These are phyloP conservation scores for Neurospora sp. DNA, from an alignment of 495 filamentous ascomycete genomes.

Conservation along the genomic window DNA sequence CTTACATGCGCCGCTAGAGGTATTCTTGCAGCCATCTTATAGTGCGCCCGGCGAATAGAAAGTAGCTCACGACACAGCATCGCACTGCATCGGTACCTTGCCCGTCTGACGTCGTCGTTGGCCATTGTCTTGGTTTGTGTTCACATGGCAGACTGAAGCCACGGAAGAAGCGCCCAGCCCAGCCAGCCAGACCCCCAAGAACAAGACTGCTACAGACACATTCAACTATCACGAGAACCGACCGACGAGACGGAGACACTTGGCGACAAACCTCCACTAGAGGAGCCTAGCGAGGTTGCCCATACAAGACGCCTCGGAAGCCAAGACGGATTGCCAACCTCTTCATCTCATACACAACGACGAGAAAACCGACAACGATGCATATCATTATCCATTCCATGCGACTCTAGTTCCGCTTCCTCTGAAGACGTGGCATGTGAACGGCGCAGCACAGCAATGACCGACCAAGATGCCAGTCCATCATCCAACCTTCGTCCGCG, in stretches of 20 bases:
- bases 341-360: neutral
- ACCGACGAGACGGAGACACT: neutral
- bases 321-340: neutral
- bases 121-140: neutral
- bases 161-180: neutral
- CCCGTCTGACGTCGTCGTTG: neutral
- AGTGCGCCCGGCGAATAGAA: neutral
- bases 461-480: constrained; percentile 17
- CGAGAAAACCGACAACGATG: neutral
- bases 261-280: neutral
- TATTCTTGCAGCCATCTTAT: neutral
- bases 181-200: neutral
- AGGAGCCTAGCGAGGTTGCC: neutral
- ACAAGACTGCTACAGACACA: neutral
- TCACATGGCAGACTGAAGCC: neutral
- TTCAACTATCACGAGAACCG: neutral
- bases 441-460: constrained; percentile 13
- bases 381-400: neutral
- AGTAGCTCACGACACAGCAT: neutral
- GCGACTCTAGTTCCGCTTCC: neutral
- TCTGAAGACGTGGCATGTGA: constrained; percentile 4
- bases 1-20: neutral
- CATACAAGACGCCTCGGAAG: neutral
- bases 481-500: constrained; percentile 11
- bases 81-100: neutral